phyloP scores from a whole-genome alignment of 306 rosid genomes.

The Mimosa bimucronata region DNA sequence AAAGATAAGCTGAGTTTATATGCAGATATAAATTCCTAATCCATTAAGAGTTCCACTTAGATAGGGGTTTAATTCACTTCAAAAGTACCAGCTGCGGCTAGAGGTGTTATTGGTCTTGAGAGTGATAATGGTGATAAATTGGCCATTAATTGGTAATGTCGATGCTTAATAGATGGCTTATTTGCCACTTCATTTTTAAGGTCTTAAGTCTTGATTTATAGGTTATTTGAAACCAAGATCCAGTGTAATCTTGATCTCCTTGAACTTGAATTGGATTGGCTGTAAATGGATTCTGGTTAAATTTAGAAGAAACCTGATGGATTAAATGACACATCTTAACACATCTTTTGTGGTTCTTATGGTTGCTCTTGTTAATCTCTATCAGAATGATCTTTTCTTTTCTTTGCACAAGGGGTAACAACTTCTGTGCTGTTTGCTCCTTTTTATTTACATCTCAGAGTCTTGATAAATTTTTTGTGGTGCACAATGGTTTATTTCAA shows the following conservation, averaged over 20 bases:
- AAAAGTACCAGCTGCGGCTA: background rate
- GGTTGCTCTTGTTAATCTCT: conserved; percentile 17
- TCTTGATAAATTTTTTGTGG: background rate
- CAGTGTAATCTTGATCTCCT: background rate
- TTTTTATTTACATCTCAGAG: conserved; percentile 15
- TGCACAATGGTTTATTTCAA: conserved; percentile 9
- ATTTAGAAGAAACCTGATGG: background rate
- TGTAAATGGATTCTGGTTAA: background rate
- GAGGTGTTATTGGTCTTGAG: background rate
- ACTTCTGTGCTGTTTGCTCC: conserved; percentile 11
- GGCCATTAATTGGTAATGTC: background rate
- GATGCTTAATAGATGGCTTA: background rate
- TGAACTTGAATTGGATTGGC: background rate
- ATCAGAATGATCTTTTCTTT: background rate
- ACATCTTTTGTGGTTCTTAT: conserved; percentile 5
- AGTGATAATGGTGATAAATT: background rate
- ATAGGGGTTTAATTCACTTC: too few relatives aligned
- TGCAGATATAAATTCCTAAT: background rate
- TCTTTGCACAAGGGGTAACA: conserved; percentile 7
- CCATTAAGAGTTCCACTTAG: background rate
- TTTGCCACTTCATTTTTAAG: background rate
- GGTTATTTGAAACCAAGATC: background rate
- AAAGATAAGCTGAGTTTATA: background rate
- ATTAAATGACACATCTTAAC: background rate
- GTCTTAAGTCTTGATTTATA: background rate